phyloP scores from a whole-genome alignment of 1,284 basidiomycete genomes.

The Cutaneotrichosporon spelunceum region DNA sequence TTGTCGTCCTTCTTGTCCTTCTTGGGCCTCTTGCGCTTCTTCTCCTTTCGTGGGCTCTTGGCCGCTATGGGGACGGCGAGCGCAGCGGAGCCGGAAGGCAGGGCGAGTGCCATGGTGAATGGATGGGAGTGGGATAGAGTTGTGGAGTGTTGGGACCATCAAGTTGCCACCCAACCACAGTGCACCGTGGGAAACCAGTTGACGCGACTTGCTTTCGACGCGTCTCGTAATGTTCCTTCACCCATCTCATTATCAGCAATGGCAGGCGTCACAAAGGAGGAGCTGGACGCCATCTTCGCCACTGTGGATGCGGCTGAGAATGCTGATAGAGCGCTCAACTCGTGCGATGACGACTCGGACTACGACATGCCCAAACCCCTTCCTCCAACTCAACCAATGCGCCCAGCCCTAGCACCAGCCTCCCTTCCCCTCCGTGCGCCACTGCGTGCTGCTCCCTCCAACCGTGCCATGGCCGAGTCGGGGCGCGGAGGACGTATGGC shows the following conservation, averaged over 20 bases:
- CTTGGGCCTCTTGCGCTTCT: conserved; percentile 22
- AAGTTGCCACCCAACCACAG: conserved; percentile 2
- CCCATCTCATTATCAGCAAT: conserved; percentile 15
- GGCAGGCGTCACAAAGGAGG: conserved; percentile 11
- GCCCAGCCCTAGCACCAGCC: background rate
- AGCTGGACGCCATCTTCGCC: conserved; percentile 25
- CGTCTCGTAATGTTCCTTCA: conserved; percentile 12
- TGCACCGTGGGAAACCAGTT: conserved; percentile 13
- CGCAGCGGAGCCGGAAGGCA: background rate
- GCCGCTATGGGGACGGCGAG: conserved; percentile 19
- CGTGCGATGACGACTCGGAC: conserved; percentile 24
- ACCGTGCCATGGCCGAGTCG: background rate
- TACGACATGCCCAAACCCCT: conserved; percentile 21
- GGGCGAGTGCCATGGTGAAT: conserved; percentile 13
- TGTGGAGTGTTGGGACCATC: background rate
- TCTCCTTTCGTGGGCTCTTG: conserved; percentile 17
- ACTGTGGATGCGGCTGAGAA: conserved; percentile 19
- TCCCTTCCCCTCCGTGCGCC: background rate
- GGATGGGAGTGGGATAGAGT: background rate
- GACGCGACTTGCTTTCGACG: conserved; percentile 21
- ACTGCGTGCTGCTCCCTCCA: background rate
- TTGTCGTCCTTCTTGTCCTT: conserved; percentile 14
- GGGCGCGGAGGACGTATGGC: conserved; percentile 30
- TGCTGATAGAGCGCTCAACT: conserved; percentile 17
- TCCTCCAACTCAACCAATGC: conserved; percentile 1